Percentiles rank a stretch among this genome's conserved stretches.
Evolutionary conservation across 176 grass and related monocot species (phyloP).

Genomic region (Zizania latifolia): DNA sequence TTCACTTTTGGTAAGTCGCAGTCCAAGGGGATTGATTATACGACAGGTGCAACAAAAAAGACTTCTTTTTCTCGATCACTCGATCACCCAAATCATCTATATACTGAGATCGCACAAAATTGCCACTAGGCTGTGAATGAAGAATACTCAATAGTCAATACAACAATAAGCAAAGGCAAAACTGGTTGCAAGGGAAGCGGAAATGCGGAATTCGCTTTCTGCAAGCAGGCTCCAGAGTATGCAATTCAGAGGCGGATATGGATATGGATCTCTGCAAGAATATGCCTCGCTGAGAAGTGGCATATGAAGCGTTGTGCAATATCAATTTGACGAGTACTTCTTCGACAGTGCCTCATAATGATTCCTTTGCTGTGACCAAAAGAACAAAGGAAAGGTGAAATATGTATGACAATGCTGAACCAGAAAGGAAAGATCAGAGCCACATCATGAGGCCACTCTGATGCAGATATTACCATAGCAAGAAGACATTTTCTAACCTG

Average conservation of each 20-base stretch:
- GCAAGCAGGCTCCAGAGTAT: neutral
- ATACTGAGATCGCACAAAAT: neutral
- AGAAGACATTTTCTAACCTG: conserved; percentile 32
- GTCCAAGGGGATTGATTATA: neutral
- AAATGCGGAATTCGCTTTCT: no score
- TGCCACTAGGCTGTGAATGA: neutral
- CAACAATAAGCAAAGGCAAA: neutral
- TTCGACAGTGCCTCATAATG: conserved; percentile 45
- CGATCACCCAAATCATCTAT: neutral
- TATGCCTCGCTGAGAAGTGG: neutral
- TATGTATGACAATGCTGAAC: neutral
- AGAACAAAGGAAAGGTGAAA: neutral
- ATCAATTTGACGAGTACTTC: conserved; percentile 38
- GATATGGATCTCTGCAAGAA: neutral
- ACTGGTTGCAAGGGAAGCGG: neutral
- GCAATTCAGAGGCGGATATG: neutral
- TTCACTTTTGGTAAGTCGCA: neutral
- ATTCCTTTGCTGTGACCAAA: conserved; percentile 48
- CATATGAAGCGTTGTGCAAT: neutral
- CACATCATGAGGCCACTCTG: neutral
- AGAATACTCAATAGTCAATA: neutral
- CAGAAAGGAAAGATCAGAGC: neutral
- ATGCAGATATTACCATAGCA: neutral
- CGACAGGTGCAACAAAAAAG: neutral
- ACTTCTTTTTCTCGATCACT: neutral